Evolutionary conservation across 176 grass and related monocot species (phyloP).

Genomic region (Rhynchospora pubera): DNA sequence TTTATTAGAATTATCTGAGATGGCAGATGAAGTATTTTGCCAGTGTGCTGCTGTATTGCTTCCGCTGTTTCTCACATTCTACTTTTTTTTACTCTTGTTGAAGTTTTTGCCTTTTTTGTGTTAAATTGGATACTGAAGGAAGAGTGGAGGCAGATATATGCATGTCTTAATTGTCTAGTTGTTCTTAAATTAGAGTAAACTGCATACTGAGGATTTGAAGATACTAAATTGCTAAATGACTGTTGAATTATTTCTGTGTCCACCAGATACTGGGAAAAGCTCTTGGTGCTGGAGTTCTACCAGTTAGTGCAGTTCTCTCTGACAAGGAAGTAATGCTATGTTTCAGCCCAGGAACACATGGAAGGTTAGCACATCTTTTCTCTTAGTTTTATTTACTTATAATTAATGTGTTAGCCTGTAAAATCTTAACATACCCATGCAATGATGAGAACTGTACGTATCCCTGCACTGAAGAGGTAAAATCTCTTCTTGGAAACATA

Average conservation of each 20-base stretch:
- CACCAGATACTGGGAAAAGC: constrained; percentile 92
- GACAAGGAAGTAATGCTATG: constrained; percentile 96
- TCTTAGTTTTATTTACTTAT: background rate
- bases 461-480: background rate
- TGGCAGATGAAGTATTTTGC: background rate
- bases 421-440: background rate
- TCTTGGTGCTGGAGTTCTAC: constrained; percentile 88
- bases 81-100: background rate
- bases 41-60: background rate
- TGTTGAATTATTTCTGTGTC: background rate
- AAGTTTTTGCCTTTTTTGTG: background rate
- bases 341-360: constrained; percentile 90
- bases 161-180: background rate
- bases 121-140: no score
- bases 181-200: background rate
- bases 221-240: background rate
- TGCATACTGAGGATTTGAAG: background rate
- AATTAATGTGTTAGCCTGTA: background rate
- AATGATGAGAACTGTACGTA: background rate
- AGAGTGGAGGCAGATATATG: no score
- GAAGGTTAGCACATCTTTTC: constrained; percentile 45
- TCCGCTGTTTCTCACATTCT: background rate
- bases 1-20: background rate
- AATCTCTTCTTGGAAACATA: background rate
- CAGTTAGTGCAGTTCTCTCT: constrained; percentile 95